phyloP scores from a whole-genome alignment of 495 filamentous ascomycete genomes.

The Evansstolkia leycettana region DNA sequence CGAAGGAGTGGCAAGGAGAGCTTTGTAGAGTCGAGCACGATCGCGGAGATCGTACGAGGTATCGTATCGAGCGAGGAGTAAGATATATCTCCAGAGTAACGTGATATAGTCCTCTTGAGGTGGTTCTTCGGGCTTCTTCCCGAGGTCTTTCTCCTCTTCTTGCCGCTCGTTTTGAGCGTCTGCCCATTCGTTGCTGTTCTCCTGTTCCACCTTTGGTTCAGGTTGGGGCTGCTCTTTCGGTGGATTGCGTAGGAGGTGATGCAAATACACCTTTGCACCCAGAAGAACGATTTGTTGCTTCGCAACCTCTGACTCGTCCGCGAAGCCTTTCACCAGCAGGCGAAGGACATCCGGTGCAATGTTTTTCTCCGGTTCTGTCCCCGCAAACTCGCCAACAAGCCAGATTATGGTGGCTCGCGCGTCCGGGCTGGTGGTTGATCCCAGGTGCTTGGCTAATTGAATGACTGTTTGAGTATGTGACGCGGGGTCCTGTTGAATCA shows the following conservation, averaged over 20 bases:
- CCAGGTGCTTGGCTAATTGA: constrained; percentile 81
- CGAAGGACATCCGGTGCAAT: constrained; percentile 88
- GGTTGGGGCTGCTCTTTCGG: constrained; percentile 10
- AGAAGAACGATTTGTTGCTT: constrained; percentile 87
- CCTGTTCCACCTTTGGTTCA: constrained; percentile 8
- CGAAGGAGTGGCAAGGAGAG: constrained; percentile 60
- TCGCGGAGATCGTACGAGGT: constrained; percentile 91
- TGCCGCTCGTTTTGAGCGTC: constrained; percentile 25
- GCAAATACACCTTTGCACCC: constrained; percentile 88
- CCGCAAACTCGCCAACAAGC: constrained; percentile 91
- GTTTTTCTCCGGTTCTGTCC: constrained; percentile 63
- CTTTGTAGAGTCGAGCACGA: constrained; percentile 74
- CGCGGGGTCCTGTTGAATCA: constrained; percentile 81
- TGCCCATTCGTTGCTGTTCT: constrained; percentile 27
- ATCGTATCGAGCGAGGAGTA: constrained; percentile 80
- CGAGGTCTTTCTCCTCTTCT: constrained; percentile 19
- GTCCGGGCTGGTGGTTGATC: constrained; percentile 68
- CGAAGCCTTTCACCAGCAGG: constrained; percentile 75
- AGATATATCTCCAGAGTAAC: constrained; percentile 70
- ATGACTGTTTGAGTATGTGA: constrained; percentile 73
- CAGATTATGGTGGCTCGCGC: constrained; percentile 91
- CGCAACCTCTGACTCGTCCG: constrained; percentile 68
- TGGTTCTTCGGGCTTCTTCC: constrained; percentile 10
- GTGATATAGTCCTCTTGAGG: constrained; percentile 48
- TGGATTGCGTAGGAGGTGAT: constrained; percentile 56